phyloP scores from a whole-genome alignment of 345 rosid genomes.

The Rhodomyrtus tomentosa region DNA sequence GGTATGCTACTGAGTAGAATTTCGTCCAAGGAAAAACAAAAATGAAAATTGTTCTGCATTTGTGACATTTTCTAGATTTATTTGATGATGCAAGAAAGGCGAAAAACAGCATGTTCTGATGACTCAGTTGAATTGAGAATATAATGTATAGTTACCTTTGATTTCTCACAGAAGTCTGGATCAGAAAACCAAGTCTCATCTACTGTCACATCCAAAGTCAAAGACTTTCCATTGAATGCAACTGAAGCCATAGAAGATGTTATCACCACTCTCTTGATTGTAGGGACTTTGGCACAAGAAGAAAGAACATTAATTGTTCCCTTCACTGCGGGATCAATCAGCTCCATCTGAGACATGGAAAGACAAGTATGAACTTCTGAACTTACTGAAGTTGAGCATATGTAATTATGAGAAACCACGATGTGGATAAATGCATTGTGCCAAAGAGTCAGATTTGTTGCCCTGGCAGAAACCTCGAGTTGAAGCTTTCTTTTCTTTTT shows the following conservation, averaged over 20 bases:
- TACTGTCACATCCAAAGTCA: constrained; percentile 1
- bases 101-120: background rate
- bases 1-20: background rate
- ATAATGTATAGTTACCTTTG: background rate
- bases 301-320: constrained; percentile 23
- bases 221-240: background rate
- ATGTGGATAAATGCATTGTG: background rate
- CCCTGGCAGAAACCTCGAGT: background rate
- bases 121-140: background rate
- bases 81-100: background rate
- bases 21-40: background rate
- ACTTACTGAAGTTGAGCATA: background rate
- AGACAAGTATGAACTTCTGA: background rate
- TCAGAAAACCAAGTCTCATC: constrained; percentile 20
- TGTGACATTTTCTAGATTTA: background rate
- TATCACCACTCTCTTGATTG: constrained; percentile 23
- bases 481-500: background rate
- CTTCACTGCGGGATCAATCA: constrained; percentile 24
- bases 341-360: constrained; percentile 9
- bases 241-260: constrained; percentile 23
- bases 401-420: background rate
- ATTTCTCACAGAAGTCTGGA: constrained; percentile 1
- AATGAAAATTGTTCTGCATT: background rate
- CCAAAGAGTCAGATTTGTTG: background rate
- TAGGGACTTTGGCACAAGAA: constrained; percentile 15